phyloP scores from a whole-genome alignment of 1,284 basidiomycete species.

The Megacollybia platyphylla region DNA sequence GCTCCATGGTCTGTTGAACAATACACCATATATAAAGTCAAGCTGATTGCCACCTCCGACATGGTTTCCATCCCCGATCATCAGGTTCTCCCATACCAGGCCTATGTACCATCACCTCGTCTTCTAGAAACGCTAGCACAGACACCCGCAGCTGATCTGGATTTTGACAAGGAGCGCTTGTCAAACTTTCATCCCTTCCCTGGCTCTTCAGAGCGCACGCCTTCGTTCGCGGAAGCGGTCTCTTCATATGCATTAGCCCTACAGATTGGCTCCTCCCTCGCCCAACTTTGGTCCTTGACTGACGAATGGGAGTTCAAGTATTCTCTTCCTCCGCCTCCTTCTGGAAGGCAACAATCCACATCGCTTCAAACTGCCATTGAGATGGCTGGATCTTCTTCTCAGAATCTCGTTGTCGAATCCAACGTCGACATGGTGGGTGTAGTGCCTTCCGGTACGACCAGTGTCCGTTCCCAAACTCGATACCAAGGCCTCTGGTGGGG shows the following conservation, averaged over 20 bases:
- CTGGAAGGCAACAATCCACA: constrained; percentile 4
- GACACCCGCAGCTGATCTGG: constrained; percentile 30
- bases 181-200: constrained; percentile 38
- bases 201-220: constrained; percentile 4
- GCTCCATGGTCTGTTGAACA: constrained; percentile 41
- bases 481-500: constrained; percentile 86
- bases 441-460: constrained; percentile 11
- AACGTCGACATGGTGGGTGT: constrained; percentile 3
- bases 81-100: constrained; percentile 58
- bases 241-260: constrained; percentile 55
- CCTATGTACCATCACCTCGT: constrained; percentile 36
- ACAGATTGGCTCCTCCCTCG: constrained; percentile 48
- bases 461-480: constrained; percentile 30
- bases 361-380: constrained; percentile 21
- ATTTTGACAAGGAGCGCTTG: constrained; percentile 25
- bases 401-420: constrained; percentile 5
- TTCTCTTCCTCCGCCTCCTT: constrained; percentile 15
- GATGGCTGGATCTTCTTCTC: constrained; percentile 12
- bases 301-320: constrained; percentile 59
- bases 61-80: constrained; percentile 33
- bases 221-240: constrained; percentile 29
- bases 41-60: constrained; percentile 44
- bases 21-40: constrained; percentile 45
- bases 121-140: constrained; percentile 35
- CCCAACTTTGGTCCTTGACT: constrained; percentile 52